Base-by-base conservation (phyloP, 306 rosid species). In the Prunus armeniaca region DNA sequence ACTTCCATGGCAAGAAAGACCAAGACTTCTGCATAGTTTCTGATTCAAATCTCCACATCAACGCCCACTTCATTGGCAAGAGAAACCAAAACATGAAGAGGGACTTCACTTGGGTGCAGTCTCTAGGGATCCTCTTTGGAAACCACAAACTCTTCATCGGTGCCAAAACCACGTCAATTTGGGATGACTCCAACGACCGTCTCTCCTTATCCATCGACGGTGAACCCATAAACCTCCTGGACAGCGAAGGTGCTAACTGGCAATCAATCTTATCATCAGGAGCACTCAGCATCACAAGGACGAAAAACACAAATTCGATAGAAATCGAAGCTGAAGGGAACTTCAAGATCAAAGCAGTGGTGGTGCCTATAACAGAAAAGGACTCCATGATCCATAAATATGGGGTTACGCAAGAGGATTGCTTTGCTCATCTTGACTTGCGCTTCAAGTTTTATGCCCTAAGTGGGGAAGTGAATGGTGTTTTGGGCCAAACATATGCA, bases 101-200 rank as follows among this genome's bases (percentile, higher is more conserved):
- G 18, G 96, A 88, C 88, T 90, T 90, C 89, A 86, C 96, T 12
- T 90, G 86, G 83, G 82, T 78, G 13, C 73, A 78, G 11, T 82
- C 83, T 67, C 71, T 82, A 2, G 86, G 86, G 24, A 57, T 82
- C 60, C 86, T 69, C 75, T 82, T 54, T 5, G 77, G 49, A 77
- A 47, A 41, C 50, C 86, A 71, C 73, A 78, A 54, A 20, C 68
- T 82, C 82, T 74, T 45, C 61, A 58, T 82, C 10, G 75, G 76
- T 9, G 85, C 85, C 41, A 62, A 67, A 50, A 62, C 19, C 2
- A 82, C 82, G 9, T 28, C 82, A 4, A 13, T 34, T 3, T 77
- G 85, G 85, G 69, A 77, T 5, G 79, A 73, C 55, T 55, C 68
- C 30, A 12, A 49, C 0, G 82, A 82, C 76, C 85, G 76, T 25